These are phyloP conservation scores for Saccharomyces hybrid DNA, from an alignment of 1,139 yeast species.

Conservation along the genomic window DNA sequence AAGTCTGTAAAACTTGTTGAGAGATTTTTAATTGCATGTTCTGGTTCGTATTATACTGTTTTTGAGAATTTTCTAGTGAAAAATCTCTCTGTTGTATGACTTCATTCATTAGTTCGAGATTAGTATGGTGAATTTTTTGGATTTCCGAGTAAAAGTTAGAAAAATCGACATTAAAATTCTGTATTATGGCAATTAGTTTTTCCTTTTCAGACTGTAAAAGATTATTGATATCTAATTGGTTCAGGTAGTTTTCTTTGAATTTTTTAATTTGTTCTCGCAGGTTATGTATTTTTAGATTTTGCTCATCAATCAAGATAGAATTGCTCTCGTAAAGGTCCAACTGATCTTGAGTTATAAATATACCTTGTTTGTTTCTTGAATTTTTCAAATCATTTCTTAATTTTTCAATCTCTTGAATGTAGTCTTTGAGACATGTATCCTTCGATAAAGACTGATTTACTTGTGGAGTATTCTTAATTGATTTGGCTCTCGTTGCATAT, in stretches of 20 bases:
- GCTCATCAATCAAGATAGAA: conserved; percentile 39
- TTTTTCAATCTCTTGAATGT: conserved; percentile 46
- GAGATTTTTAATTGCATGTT: neutral
- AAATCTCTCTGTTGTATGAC: conserved; percentile 15
- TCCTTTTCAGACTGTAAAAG: conserved; percentile 28
- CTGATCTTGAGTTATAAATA: conserved; percentile 50
- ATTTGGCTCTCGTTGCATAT: conserved; percentile 77
- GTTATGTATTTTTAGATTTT: conserved; percentile 38
- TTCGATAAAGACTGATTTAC: conserved; percentile 48
- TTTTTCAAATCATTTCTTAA: conserved; percentile 57
- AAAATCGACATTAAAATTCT: conserved; percentile 15
- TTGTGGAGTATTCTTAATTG: conserved; percentile 68
- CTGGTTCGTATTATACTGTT: neutral
- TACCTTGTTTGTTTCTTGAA: conserved; percentile 56
- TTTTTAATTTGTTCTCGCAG: conserved; percentile 39
- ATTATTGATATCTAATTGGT: conserved; percentile 22
- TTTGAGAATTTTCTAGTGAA: conserved; percentile 1
- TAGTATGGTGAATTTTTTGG: conserved; percentile 16
- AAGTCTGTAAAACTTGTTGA: neutral
- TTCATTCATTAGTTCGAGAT: conserved; percentile 14
- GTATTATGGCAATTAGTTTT: conserved; percentile 22
- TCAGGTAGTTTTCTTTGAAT: conserved; percentile 29
- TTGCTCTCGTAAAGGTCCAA: conserved; percentile 36
- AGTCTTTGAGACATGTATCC: conserved; percentile 43
- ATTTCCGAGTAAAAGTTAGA: conserved; percentile 19